A percentile compares a stretch with the other conserved stretches of the same genome.
Conservation (phyloP, 1,139 yeast species). For the Sugiyamaella japonica region DNA sequence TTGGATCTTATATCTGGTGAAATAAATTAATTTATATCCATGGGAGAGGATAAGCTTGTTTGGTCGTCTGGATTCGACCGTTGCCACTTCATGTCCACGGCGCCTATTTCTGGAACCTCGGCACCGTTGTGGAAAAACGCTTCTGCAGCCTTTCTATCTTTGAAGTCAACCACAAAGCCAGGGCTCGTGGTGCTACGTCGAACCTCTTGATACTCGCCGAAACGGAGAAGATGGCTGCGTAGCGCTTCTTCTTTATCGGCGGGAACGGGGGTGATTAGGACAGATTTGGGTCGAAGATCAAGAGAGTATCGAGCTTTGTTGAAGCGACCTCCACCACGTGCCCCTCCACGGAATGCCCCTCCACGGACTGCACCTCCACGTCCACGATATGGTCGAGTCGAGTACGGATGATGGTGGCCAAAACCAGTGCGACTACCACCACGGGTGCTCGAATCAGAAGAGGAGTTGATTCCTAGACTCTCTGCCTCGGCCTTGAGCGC, state of each 20-base stretch:
- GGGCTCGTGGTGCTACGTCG: constrained; percentile 23
- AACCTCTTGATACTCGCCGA: constrained; percentile 30
- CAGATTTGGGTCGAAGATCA: constrained; percentile 44
- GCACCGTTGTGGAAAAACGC: constrained; percentile 37
- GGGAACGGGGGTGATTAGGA: constrained; percentile 38
- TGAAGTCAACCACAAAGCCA: constrained; percentile 41
- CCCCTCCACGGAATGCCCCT: constrained; percentile 23
- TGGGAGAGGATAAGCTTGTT: constrained; percentile 8
- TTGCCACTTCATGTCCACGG: constrained; percentile 39
- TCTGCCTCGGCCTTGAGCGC: constrained; percentile 42
- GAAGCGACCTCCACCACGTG: constrained; percentile 22
- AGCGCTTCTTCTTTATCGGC: constrained; percentile 39
- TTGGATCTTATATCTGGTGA: too few species aligned
- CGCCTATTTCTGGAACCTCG: constrained; percentile 38
- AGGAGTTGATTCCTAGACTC: constrained; percentile 33
- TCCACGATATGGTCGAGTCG: constrained; percentile 15
- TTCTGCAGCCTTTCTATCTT: constrained; percentile 47
- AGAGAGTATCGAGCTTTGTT: constrained; percentile 33
- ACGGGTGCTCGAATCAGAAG: constrained; percentile 4
- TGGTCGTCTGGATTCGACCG: constrained; percentile 1
- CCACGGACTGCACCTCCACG: constrained; percentile 26
- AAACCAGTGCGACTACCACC: too few species aligned
- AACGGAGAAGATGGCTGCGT: constrained; percentile 31
- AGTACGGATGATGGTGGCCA: neutral
- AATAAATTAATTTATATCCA: constrained; percentile 9